A percentile compares a stretch with the other conserved stretches of the same genome.
These are phyloP conservation scores for Elongisporangium anandrum DNA, from an alignment of 352 stramenopile genomes.

Conservation along the genomic window DNA sequence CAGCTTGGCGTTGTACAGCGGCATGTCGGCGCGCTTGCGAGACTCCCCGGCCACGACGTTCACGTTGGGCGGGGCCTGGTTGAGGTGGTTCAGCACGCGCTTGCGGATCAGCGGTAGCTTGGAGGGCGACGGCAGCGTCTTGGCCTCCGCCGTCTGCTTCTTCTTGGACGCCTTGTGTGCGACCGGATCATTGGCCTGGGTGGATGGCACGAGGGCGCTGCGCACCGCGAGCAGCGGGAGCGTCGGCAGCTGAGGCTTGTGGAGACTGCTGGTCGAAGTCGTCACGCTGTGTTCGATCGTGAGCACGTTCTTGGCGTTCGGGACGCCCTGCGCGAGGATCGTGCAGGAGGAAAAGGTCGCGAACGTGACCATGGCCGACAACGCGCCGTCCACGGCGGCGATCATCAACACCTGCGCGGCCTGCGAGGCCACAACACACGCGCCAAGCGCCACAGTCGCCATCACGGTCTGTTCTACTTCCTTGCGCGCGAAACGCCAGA, in stretches of 20 bases:
- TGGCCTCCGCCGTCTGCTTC: conserved; percentile 14
- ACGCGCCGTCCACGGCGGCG: conserved; percentile 18
- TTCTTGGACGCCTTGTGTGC: conserved; percentile 8
- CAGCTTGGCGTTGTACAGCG: conserved; percentile 47
- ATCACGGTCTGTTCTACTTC: conserved; percentile 17
- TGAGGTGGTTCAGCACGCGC: conserved; percentile 38
- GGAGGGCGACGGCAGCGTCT: conserved; percentile 3
- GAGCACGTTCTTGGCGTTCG: conserved; percentile 8
- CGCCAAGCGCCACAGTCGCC: conserved; percentile 9
- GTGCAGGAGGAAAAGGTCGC: conserved; percentile 43
- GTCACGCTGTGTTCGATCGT: conserved; percentile 3
- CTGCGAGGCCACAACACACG: conserved; percentile 7
- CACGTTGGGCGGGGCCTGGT: conserved; percentile 30
- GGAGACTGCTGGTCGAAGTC: conserved; percentile 3
- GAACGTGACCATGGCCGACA: conserved; percentile 42
- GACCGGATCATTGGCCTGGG: conserved; percentile 19
- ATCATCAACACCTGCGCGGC: conserved; percentile 15
- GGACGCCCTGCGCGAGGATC: conserved; percentile 26
- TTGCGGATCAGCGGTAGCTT: conserved; percentile 35
- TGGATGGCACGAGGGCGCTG: conserved; percentile 1
- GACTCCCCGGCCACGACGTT: conserved; percentile 54
- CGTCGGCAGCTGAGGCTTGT: conserved; percentile 20
- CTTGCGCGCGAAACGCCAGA: conserved; percentile 15
- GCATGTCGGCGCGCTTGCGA: conserved; percentile 49
- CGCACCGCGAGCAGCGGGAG: conserved; percentile 14